Conservation (phyloP, 257 asterid genomes). For the Fraxinus excelsior region DNA sequence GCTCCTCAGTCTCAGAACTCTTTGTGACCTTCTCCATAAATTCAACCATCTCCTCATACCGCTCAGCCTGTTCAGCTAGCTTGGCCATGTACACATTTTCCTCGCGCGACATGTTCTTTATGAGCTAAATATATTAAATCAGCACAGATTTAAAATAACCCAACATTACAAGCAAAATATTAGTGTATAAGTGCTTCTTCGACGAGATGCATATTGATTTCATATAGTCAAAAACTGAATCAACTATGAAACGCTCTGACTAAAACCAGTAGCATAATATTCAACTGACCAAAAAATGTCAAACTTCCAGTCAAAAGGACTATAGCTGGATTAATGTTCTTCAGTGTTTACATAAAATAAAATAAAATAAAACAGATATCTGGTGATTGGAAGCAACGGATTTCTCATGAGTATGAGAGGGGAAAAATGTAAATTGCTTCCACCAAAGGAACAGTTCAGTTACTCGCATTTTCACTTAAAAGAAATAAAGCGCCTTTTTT, state of each 20-base stretch:
- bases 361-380: neutral
- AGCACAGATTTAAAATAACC: constrained; percentile 9
- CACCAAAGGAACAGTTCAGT: neutral
- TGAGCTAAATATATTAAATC: constrained; percentile 2
- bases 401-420: neutral
- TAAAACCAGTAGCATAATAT: neutral
- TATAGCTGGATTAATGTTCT: neutral
- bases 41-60: constrained; percentile 35
- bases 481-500: too few relatives aligned
- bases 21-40: constrained; percentile 32
- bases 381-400: neutral
- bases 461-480: neutral
- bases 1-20: constrained; percentile 26
- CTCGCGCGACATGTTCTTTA: constrained; percentile 25
- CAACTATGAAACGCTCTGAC: neutral
- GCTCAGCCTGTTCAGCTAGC: constrained; percentile 31
- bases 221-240: neutral
- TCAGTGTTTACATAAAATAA: neutral
- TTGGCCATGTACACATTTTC: constrained; percentile 35
- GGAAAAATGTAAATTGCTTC: neutral
- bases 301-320: neutral
- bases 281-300: neutral
- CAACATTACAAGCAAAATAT: neutral
- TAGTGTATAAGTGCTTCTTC: neutral
- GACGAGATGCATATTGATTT: neutral